Conservation (phyloP, 1,139 yeast species). For the Debaryomyces nepalensis region DNA sequence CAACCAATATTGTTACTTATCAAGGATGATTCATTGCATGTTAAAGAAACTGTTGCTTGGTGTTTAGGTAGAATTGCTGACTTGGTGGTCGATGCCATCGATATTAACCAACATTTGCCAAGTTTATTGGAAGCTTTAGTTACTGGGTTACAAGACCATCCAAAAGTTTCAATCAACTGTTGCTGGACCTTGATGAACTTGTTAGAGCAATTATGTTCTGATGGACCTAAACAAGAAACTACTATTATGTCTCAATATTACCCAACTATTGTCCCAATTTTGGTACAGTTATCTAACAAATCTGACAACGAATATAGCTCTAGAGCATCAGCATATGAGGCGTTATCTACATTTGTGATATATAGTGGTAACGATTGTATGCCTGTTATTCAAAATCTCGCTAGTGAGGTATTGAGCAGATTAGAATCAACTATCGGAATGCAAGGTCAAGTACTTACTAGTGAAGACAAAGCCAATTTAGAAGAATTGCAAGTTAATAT, state of each 20-base stretch:
- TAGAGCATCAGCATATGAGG: constrained; percentile 96
- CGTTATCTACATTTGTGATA: constrained; percentile 79
- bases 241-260: constrained; percentile 79
- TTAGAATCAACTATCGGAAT: constrained; percentile 66
- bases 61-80: constrained; percentile 97
- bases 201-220: constrained; percentile 76
- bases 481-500: constrained; percentile 91
- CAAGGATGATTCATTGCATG: constrained; percentile 76
- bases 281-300: constrained; percentile 70
- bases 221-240: constrained; percentile 56
- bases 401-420: constrained; percentile 73
- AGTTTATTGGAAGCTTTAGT: constrained; percentile 72
- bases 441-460: constrained; percentile 55
- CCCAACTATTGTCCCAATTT: constrained; percentile 66
- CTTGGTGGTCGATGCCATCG: constrained; percentile 77
- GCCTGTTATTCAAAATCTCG: constrained; percentile 70
- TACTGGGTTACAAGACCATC: constrained; percentile 82
- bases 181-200: constrained; percentile 96
- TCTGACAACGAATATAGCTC: constrained; percentile 82
- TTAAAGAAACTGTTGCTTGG: constrained; percentile 98
- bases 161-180: constrained; percentile 92
- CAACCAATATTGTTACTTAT: constrained; percentile 76
- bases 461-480: constrained; percentile 75
- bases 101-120: constrained; percentile 65
- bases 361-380: constrained; percentile 75